phyloP scores from a whole-genome alignment of 2,329 filamentous ascomycete species.

The Geosmithia flava region DNA sequence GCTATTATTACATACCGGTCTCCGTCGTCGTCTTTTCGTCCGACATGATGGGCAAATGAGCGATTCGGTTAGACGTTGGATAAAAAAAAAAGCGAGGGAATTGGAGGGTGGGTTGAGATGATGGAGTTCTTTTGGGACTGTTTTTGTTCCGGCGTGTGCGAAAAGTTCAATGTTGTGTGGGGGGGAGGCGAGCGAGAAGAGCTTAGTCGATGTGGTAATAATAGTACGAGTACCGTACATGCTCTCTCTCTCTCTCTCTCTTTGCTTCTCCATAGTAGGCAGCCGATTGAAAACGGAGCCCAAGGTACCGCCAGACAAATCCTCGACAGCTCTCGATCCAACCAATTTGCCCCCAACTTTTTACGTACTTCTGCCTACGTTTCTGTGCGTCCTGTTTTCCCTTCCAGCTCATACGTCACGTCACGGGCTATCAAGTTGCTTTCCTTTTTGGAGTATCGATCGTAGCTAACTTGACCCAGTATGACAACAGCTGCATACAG shows the following conservation, averaged over 20 bases:
- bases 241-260: no score
- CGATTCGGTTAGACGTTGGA: background rate
- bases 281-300: background rate
- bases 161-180: background rate
- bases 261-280: background rate
- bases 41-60: slow-evolving; percentile 24
- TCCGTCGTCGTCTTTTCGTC: slow-evolving; percentile 27
- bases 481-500: no score
- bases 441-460: no score
- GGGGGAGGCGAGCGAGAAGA: background rate
- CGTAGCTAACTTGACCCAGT: no score
- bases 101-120: background rate
- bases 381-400: background rate
- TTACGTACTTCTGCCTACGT: background rate
- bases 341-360: background rate
- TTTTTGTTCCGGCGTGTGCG: background rate
- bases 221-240: background rate
- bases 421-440: no score
- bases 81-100: background rate
- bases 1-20: slow-evolving; percentile 21
- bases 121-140: background rate
- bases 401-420: background rate
- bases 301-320: background rate
- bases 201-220: background rate
- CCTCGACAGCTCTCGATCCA: background rate